Evolutionary conservation across 495 filamentous ascomycete genomes (phyloP).

Genomic region (Hypoxylon crocopeplum): DNA sequence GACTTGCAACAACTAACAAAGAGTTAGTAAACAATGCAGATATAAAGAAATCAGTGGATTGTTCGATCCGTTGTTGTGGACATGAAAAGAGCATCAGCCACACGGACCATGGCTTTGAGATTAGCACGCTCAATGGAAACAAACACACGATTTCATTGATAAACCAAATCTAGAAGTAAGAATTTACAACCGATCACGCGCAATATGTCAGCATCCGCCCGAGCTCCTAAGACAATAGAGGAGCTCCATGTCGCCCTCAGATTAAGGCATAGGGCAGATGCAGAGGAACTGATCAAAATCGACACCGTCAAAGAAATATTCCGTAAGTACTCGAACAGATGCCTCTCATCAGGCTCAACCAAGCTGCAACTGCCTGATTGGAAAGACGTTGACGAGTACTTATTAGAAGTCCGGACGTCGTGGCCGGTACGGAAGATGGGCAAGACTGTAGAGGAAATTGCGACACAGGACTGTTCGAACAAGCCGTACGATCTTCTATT

Average conservation of each 20-base stretch:
- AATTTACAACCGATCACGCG: no score
- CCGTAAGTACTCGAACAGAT: constrained; percentile 23
- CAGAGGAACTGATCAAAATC: constrained; percentile 6
- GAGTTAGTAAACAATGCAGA: no score
- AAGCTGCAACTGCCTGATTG: constrained; percentile 3
- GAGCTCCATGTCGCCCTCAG: constrained; percentile 10
- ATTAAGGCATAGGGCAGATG: not conserved
- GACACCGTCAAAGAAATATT: constrained; percentile 14
- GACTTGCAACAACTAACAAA: no score
- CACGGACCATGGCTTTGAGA: no score
- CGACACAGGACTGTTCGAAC: not conserved
- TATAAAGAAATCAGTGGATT: no score
- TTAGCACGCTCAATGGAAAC: no score
- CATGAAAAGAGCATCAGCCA: no score
- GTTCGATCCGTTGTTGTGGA: no score
- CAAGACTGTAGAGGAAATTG: not conserved
- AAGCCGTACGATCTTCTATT: constrained; percentile 17
- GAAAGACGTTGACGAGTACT: constrained; percentile 19
- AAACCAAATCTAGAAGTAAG: no score
- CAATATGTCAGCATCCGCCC: constrained; percentile 6
- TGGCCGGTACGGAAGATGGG: not conserved
- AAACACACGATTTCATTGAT: no score
- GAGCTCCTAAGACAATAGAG: constrained; percentile 5
- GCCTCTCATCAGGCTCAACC: constrained; percentile 5
- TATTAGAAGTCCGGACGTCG: not conserved